Conservation (phyloP, 495 filamentous ascomycete genomes). For the Cercophora sp. region DNA sequence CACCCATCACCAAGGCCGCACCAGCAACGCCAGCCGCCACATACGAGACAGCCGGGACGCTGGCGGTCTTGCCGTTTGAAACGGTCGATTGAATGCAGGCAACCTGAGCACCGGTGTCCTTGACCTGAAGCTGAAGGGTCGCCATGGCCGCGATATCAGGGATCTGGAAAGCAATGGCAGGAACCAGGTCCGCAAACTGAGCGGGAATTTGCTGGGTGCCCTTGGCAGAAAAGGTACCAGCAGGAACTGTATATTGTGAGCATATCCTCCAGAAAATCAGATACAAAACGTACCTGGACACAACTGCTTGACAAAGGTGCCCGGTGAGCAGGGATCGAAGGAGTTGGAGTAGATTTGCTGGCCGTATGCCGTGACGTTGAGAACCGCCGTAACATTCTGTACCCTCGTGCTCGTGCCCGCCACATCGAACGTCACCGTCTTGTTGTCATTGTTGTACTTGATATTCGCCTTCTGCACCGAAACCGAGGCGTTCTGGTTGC, state of each 20-base stretch:
- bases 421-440: conserved; percentile 76
- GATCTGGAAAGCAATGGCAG: conserved; percentile 83
- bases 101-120: conserved; percentile 56
- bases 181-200: conserved; percentile 69
- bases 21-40: conserved; percentile 84
- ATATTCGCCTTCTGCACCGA: conserved; percentile 71
- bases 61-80: conserved; percentile 79
- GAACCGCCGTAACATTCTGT: conserved; percentile 76
- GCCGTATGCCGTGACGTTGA: conserved; percentile 85
- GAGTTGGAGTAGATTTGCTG: conserved; percentile 70
- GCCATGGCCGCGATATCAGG: conserved; percentile 89
- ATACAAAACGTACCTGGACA: conserved; percentile 73
- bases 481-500: conserved; percentile 62
- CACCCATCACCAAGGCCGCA: conserved; percentile 71
- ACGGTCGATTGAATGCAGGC: conserved; percentile 83
- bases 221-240: conserved; percentile 65
- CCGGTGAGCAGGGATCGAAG: conserved; percentile 75
- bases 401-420: conserved; percentile 66
- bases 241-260: conserved; percentile 59
- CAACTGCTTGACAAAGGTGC: conserved; percentile 63
- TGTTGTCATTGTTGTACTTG: conserved; percentile 68
- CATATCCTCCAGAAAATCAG: neutral
- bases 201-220: conserved; percentile 67
- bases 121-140: conserved; percentile 66
- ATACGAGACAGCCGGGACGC: conserved; percentile 73